These are phyloP conservation scores for Candida berthetii DNA, from an alignment of 805 yeast genomes.

Conservation along the genomic window DNA sequence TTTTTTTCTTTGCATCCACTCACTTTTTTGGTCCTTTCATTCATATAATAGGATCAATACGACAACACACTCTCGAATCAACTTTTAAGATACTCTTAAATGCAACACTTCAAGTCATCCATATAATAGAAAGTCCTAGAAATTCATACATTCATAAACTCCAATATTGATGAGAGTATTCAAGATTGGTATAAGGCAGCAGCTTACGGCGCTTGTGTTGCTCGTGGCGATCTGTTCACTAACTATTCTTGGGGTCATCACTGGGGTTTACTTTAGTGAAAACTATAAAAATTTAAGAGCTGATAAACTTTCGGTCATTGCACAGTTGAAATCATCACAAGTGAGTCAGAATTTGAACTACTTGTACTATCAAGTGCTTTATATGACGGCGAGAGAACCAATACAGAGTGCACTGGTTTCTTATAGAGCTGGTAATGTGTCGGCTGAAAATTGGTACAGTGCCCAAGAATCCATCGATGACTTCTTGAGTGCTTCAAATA, in stretches of 20 bases:
- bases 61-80: too few relatives aligned
- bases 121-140: too few relatives aligned
- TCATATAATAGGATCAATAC: too few relatives aligned
- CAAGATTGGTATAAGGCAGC: constrained; percentile 62
- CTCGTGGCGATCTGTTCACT: constrained; percentile 66
- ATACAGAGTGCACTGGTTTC: constrained; percentile 54
- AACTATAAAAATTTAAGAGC: constrained; percentile 58
- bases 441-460: constrained; percentile 38
- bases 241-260: constrained; percentile 65
- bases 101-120: too few relatives aligned
- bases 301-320: constrained; percentile 69
- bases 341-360: constrained; percentile 59
- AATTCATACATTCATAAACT: background rate
- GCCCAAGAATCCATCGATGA: constrained; percentile 47
- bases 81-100: too few relatives aligned
- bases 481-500: constrained; percentile 56
- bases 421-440: constrained; percentile 68
- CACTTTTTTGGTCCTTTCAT: too few relatives aligned
- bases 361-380: constrained; percentile 61
- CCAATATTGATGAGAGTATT: constrained; percentile 12
- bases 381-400: constrained; percentile 56
- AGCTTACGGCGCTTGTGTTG: constrained; percentile 65
- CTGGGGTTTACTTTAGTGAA: constrained; percentile 67
- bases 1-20: too few relatives aligned
- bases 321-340: constrained; percentile 78